Base-by-base conservation (phyloP, 768 basidiomycete species). In the Lentinula boryana region DNA sequence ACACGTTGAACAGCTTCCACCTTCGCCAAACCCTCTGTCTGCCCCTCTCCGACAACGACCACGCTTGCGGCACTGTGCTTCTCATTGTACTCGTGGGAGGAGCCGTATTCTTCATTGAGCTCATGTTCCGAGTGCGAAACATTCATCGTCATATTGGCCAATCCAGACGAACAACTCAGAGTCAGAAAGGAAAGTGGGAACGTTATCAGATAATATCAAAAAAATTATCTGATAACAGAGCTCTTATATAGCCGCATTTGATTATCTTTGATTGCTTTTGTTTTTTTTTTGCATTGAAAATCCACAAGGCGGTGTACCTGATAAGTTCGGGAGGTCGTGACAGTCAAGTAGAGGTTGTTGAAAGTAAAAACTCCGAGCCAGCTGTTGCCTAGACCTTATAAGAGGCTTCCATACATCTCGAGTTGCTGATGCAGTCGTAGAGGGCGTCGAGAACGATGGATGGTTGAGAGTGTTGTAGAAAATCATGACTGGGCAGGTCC, bases 1-100 rank as follows among this genome's bases (percentile, higher is more conserved):
- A 58, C 57, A 49, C 57, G 57, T 50, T 58, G 43, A 58, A 50
- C 31, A 33, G 57, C 57, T 38, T 58, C 57, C 21, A 58, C 57
- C 32, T 58, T 58, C 8, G 46, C 57, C 23, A 58, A 23, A 58
- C 57, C 57, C 44, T 49, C 57, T 4, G 57, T 58, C 35, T 58
- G 57, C 18, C 38, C 55, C 36, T 56, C 23, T 23, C 38, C 55
- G 1, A 32, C 55, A 10, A 56, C 38, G 5, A 31, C 38, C 12
- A 40, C 21, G 27, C 27, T 27, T 15, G 8, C 0, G 15, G 12
- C 21, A 18, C 12, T 40, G 23, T 56, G 38, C 31, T 56, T 56
- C 55, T 56, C 55, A 23, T 43, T 56, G 41, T 56, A 56, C 9
- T 40, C 40, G 15, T 23, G 12, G 41, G 40, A 43, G 7, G 40